Conservation (phyloP, 2,329 filamentous ascomycete species). For the Arthrobotrys iridis region DNA sequence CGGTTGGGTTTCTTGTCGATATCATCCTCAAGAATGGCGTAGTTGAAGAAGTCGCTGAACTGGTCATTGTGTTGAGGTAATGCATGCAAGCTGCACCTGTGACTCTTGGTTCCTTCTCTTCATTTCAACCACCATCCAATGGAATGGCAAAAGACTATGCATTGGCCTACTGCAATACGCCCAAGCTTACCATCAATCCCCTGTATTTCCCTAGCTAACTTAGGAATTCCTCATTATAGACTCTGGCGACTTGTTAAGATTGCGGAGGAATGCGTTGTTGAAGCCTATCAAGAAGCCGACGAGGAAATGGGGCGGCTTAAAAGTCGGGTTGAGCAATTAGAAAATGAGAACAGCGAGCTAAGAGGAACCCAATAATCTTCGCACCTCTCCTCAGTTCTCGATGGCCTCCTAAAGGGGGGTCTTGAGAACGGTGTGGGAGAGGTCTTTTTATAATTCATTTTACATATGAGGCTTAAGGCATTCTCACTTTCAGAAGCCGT, state of each 20-base stretch:
- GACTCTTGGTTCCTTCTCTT: conserved; percentile 21
- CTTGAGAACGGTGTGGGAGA: conserved; percentile 5
- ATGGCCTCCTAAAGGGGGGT: conserved; percentile 3
- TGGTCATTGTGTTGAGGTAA: conserved; percentile 48
- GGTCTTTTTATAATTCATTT: conserved; percentile 22
- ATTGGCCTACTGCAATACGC: background rate
- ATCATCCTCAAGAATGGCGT: conserved; percentile 36
- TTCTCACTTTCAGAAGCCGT: background rate
- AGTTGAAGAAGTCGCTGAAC: conserved; percentile 38
- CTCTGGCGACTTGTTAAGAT: conserved; percentile 46
- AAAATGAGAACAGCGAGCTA: conserved; percentile 47
- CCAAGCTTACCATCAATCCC: background rate
- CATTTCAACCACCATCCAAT: conserved; percentile 6
- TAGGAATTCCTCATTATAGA: conserved; percentile 14
- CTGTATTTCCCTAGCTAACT: conserved; percentile 15
- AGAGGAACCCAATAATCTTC: background rate
- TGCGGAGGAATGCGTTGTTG: conserved; percentile 51
- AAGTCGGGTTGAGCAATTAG: conserved; percentile 34
- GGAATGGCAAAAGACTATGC: background rate
- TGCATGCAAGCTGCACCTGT: conserved; percentile 42
- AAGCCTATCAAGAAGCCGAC: conserved; percentile 42
- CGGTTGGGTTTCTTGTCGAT: conserved; percentile 40
- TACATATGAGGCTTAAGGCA: background rate
- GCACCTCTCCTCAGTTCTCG: background rate
- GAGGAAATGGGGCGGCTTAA: conserved; percentile 32